These are phyloP conservation scores for Panicum hallii DNA, from an alignment of 202 grass and related monocot genomes.

Conservation along the genomic window DNA sequence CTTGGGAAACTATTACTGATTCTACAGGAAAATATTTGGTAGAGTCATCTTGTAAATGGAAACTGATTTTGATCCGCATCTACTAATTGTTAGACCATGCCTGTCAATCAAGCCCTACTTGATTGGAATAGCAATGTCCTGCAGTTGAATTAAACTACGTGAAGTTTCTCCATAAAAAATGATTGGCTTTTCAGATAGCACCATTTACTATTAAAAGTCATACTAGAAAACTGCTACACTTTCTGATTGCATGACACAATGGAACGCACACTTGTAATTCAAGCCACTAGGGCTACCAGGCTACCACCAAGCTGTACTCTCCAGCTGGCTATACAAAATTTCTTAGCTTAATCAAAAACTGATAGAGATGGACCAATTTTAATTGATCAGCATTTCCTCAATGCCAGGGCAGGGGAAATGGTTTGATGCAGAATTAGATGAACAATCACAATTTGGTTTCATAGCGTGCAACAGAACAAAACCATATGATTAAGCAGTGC, in stretches of 20 bases:
- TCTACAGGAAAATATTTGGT: not conserved
- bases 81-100: not conserved
- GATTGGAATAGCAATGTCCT: not conserved
- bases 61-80: not conserved
- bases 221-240: not conserved
- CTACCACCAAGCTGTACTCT: not conserved
- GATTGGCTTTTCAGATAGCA: not conserved
- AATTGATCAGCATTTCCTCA: not conserved
- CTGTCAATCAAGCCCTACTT: not conserved
- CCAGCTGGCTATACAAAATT: not conserved
- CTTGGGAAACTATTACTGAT: not conserved
- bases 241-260: not conserved
- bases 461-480: not conserved
- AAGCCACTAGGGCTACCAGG: not conserved
- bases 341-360: constrained; percentile 1
- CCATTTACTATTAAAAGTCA: not conserved
- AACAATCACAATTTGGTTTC: not conserved
- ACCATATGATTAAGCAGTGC: not conserved
- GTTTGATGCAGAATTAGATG: not conserved
- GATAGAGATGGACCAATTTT: not conserved
- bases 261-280: not conserved
- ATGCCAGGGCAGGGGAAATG: not conserved
- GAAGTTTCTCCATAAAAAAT: not conserved
- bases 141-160: not conserved
- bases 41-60: not conserved